Conservation (phyloP, 768 basidiomycete species). For the Tulasnella sp. region DNA sequence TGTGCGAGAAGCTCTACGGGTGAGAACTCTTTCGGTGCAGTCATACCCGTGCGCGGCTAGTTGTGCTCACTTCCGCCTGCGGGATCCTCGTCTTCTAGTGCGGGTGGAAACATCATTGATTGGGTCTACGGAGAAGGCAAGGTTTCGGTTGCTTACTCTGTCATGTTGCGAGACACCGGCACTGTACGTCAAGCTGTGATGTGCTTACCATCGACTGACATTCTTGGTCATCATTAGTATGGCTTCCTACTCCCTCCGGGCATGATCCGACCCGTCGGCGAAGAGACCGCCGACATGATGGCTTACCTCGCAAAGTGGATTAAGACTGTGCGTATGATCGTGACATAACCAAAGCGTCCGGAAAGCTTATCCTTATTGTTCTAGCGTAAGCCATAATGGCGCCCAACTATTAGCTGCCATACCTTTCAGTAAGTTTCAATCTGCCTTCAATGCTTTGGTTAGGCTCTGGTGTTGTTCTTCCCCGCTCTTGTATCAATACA, state of each 20-base stretch:
- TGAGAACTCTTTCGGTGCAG: constrained; percentile 4
- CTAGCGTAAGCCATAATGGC: background rate
- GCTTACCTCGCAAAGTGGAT: constrained; percentile 61
- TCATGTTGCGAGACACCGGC: constrained; percentile 58
- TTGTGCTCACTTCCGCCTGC: background rate
- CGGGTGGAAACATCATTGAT: constrained; percentile 55
- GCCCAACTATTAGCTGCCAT: background rate
- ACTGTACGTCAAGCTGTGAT: constrained; percentile 35
- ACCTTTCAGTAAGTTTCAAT: background rate
- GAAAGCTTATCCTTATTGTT: background rate
- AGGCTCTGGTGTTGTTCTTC: background rate
- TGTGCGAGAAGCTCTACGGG: constrained; percentile 38
- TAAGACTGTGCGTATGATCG: constrained; percentile 16
- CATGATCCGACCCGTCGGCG: constrained; percentile 68
- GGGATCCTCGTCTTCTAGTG: constrained; percentile 22
- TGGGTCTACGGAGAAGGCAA: constrained; percentile 47
- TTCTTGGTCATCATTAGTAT: constrained; percentile 34
- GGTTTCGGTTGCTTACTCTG: constrained; percentile 52
- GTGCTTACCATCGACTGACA: background rate
- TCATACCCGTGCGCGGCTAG: background rate
- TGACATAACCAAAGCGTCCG: too few relatives aligned
- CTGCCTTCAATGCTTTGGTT: background rate
- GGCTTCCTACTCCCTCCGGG: constrained; percentile 62
- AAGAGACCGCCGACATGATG: constrained; percentile 58
- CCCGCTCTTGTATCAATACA: background rate